Conservation (phyloP, 2,329 filamentous ascomycete species). For the Nothophoma quercina region DNA sequence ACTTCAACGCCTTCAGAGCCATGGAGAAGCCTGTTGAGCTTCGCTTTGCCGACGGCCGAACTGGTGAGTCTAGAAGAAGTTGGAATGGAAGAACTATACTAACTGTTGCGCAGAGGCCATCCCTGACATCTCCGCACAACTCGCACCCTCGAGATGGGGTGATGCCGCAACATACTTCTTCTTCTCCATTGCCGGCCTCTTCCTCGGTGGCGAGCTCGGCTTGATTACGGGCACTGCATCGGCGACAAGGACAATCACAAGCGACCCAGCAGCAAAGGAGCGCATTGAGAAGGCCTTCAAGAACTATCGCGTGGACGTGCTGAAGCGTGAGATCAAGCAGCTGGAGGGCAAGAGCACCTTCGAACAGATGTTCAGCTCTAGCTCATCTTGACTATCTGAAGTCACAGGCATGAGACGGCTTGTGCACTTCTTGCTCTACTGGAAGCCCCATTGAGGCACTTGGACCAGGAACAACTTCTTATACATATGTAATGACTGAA, state of each 20-base stretch:
- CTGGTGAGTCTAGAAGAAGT: too few relatives aligned
- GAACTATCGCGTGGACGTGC: conserved; percentile 68
- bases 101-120: conserved; percentile 58
- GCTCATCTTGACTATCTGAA: conserved; percentile 12
- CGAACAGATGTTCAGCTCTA: conserved; percentile 37
- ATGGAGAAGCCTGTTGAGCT: conserved; percentile 69
- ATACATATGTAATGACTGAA: conserved; percentile 4
- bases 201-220: conserved; percentile 70
- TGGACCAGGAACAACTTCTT: not conserved
- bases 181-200: conserved; percentile 67
- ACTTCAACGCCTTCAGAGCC: conserved; percentile 69
- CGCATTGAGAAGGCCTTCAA: conserved; percentile 70
- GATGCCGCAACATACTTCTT: conserved; percentile 70
- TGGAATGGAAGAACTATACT: too few relatives aligned
- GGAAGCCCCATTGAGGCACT: conserved; percentile 14
- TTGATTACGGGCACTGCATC: conserved; percentile 64
- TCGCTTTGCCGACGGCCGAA: conserved; percentile 67
- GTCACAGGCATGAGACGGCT: conserved; percentile 10
- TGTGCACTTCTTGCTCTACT: conserved; percentile 13
- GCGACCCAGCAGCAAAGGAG: conserved; percentile 61
- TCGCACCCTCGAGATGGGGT: conserved; percentile 65
- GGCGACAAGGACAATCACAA: conserved; percentile 61
- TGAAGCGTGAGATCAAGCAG: conserved; percentile 65
- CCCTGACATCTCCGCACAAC: conserved; percentile 65
- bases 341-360: conserved; percentile 57